These are phyloP conservation scores for Backusella morwellensis DNA, from an alignment of 192 early-diverging fungal species.

Conservation along the genomic window DNA sequence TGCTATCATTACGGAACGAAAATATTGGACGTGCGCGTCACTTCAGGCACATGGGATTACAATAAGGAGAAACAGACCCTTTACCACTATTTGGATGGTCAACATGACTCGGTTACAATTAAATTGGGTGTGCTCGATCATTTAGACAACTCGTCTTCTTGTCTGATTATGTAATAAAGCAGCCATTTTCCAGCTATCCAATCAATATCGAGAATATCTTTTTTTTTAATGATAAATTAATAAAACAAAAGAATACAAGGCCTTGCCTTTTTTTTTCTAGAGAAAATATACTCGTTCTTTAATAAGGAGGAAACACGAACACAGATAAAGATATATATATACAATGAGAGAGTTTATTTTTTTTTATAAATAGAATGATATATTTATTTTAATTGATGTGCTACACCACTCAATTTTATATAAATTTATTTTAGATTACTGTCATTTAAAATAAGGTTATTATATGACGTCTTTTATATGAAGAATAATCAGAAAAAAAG, in stretches of 20 bases:
- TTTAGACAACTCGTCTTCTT: neutral
- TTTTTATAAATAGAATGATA: neutral
- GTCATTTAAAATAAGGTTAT: neutral
- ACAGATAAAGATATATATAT: too few relatives aligned
- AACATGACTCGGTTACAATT: neutral
- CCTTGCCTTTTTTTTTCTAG: too few relatives aligned
- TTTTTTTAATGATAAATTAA: neutral
- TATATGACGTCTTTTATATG: neutral
- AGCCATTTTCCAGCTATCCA: neutral
- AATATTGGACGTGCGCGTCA: constrained; percentile 53
- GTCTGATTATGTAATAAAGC: neutral
- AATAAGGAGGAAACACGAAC: too few relatives aligned
- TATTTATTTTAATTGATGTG: neutral
- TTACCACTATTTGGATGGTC: constrained; percentile 37
- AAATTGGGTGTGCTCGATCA: neutral
- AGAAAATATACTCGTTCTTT: too few relatives aligned
- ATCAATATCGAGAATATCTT: neutral
- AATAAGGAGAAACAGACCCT: constrained; percentile 65
- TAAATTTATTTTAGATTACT: neutral
- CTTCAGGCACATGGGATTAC: constrained; percentile 73
- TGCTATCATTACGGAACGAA: constrained; percentile 63
- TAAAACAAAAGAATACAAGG: neutral
- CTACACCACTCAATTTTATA: too few relatives aligned
- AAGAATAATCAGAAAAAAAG: too few relatives aligned
- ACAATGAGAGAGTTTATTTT: neutral